A percentile compares a stretch with the other conserved stretches of the same genome.
Conservation (phyloP, 2,329 filamentous ascomycete species). For the Corniculantispora saksenae region DNA sequence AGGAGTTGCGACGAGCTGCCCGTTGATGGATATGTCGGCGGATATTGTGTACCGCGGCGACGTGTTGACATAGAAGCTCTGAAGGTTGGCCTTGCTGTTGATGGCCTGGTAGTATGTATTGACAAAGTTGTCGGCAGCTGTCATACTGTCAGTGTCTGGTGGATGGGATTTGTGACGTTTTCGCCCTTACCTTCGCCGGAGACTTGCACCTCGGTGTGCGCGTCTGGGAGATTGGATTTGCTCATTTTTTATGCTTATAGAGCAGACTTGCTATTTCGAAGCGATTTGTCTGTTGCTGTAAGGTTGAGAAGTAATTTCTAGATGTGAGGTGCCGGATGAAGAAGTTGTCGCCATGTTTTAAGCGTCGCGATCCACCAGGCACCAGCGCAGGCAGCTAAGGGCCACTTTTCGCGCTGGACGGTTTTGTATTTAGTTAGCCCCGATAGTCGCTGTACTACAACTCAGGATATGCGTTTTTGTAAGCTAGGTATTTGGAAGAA, state of each 20-base stretch:
- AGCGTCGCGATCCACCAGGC: not conserved
- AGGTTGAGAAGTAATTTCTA: not conserved
- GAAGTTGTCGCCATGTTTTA: not conserved
- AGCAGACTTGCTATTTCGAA: not conserved
- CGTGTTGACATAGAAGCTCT: constrained; percentile 69
- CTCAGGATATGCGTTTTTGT: too few species aligned
- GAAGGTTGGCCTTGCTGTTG: constrained; percentile 61
- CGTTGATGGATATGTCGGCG: constrained; percentile 79
- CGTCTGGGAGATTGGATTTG: constrained; percentile 39
- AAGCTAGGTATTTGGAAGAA: too few species aligned
- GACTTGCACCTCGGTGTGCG: constrained; percentile 46
- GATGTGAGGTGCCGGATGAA: constrained; percentile 1
- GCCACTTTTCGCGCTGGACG: too few species aligned
- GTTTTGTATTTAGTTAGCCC: too few species aligned
- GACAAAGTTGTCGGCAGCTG: constrained; percentile 72
- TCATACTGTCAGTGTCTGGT: constrained; percentile 12
- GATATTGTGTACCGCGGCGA: constrained; percentile 54
- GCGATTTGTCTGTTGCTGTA: not conserved
- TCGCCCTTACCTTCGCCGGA: constrained; percentile 47
- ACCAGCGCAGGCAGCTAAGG: constrained; percentile 1
- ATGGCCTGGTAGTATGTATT: constrained; percentile 76
- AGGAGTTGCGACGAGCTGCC: constrained; percentile 63
- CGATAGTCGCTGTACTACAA: too few species aligned
- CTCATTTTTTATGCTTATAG: not conserved
- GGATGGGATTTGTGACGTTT: constrained; percentile 1